phyloP scores from a whole-genome alignment of 2,329 filamentous ascomycete genomes.

The Penicillium freii region DNA sequence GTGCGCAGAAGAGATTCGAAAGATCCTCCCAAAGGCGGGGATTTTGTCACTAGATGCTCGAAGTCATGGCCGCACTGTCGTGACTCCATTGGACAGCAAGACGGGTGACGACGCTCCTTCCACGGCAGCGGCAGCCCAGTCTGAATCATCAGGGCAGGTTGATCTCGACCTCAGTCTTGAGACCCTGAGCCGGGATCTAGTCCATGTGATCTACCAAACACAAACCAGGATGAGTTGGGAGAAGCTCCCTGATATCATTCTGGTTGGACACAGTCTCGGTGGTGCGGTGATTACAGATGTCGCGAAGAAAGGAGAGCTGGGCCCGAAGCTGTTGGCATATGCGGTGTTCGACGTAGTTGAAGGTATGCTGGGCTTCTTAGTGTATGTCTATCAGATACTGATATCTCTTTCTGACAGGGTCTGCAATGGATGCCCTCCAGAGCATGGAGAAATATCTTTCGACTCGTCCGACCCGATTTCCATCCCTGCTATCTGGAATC shows the following conservation, averaged over 20 bases:
- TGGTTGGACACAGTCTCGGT: slow-evolving; percentile 90
- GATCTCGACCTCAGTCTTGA: slow-evolving; percentile 67
- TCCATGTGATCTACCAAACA: slow-evolving; percentile 66
- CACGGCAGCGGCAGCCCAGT: slow-evolving; percentile 18
- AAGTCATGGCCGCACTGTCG: slow-evolving; percentile 71
- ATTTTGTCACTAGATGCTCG: slow-evolving; percentile 83
- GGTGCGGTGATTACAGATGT: slow-evolving; percentile 87
- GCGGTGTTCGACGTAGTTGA: slow-evolving; percentile 94
- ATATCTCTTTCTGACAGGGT: slow-evolving; percentile 50
- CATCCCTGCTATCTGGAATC: slow-evolving; percentile 74
- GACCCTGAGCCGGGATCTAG: slow-evolving; percentile 70
- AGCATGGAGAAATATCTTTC: slow-evolving; percentile 92
- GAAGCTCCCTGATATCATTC: slow-evolving; percentile 68
- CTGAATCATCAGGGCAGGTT: slow-evolving; percentile 30
- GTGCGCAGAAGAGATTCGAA: slow-evolving; percentile 73
- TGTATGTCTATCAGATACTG: background rate
- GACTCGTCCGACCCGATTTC: slow-evolving; percentile 74
- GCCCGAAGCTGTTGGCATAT: slow-evolving; percentile 72
- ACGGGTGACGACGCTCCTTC: slow-evolving; percentile 7
- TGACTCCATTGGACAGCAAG: slow-evolving; percentile 11
- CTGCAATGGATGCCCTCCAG: slow-evolving; percentile 88
- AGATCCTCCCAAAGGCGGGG: slow-evolving; percentile 73
- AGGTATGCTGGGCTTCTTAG: slow-evolving; percentile 38
- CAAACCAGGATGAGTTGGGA: slow-evolving; percentile 69
- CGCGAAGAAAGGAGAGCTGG: slow-evolving; percentile 66